phyloP scores from a whole-genome alignment of 352 stramenopile species.

The Globisporangium takayamanum region DNA sequence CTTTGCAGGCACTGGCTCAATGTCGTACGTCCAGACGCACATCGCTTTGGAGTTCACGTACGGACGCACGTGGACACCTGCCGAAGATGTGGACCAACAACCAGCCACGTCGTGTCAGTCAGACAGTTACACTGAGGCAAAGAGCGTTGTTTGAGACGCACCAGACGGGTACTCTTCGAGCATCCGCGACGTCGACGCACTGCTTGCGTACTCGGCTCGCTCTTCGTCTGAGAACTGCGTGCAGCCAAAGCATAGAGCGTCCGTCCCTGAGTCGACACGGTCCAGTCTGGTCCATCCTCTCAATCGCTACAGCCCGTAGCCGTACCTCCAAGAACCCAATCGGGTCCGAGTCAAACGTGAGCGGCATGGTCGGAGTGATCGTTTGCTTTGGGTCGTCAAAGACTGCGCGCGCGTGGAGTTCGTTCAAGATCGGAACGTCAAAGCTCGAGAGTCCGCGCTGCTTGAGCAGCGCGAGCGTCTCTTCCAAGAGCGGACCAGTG shows the following conservation, averaged over 20 bases:
- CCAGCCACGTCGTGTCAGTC: not conserved
- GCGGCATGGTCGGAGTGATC: constrained; percentile 41
- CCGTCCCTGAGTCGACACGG: not conserved
- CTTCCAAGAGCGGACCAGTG: constrained; percentile 59
- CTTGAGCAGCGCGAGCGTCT: constrained; percentile 56
- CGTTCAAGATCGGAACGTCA: constrained; percentile 62
- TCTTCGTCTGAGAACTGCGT: constrained; percentile 50
- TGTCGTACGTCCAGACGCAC: constrained; percentile 75
- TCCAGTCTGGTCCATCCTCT: not conserved
- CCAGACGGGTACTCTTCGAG: constrained; percentile 51
- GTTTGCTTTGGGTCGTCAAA: constrained; percentile 58
- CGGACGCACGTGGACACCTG: constrained; percentile 62
- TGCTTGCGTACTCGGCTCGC: constrained; percentile 27
- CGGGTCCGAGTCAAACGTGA: constrained; percentile 73
- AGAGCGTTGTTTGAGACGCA: not conserved
- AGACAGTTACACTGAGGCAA: not conserved
- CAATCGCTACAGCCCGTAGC: not conserved
- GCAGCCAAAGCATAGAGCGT: not conserved
- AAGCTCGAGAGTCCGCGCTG: constrained; percentile 44
- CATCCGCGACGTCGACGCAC: constrained; percentile 34
- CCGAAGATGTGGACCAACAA: not conserved
- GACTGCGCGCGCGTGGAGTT: constrained; percentile 62
- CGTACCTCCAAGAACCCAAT: constrained; percentile 51
- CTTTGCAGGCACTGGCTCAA: constrained; percentile 42
- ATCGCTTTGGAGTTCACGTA: constrained; percentile 61